These are phyloP conservation scores for thale cress (Arabidopsis thaliana) DNA, from an alignment of 345 rosid species.

Conservation along the genomic window DNA sequence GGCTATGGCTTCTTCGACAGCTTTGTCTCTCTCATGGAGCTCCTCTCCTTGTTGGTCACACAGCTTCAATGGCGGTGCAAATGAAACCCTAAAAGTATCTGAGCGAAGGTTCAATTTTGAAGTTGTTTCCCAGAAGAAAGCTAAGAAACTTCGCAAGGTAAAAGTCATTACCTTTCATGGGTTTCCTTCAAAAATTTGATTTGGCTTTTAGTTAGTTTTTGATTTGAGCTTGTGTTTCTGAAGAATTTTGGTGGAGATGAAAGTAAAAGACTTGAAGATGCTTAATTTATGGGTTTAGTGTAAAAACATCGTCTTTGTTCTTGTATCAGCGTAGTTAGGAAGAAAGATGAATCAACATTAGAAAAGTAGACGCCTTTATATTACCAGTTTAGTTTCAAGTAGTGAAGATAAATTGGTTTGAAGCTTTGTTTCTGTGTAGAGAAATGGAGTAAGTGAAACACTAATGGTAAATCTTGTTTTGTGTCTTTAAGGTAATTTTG, in stretches of 20 bases:
- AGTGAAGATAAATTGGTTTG: not conserved
- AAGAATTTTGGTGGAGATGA: not conserved
- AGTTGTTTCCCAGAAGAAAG: slow-evolving; percentile 75
- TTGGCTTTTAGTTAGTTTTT: not conserved
- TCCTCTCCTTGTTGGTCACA: slow-evolving; percentile 53
- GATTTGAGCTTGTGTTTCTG: not conserved
- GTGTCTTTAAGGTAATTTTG: slow-evolving; percentile 67
- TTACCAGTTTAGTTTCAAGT: not conserved
- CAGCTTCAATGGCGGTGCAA: slow-evolving; percentile 49
- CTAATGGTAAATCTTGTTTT: slow-evolving; percentile 16
- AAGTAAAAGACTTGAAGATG: slow-evolving; percentile 17
- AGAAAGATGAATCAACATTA: too few species aligned
- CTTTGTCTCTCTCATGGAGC: slow-evolving; percentile 69
- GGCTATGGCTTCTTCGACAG: slow-evolving; percentile 61
- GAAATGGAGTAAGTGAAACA: not conserved
- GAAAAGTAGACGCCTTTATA: too few species aligned
- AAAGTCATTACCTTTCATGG: slow-evolving; percentile 22
- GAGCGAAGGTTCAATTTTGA: slow-evolving; percentile 48
- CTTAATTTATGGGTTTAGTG: slow-evolving; percentile 4
- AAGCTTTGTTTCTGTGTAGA: not conserved
- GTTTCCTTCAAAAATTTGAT: slow-evolving; percentile 12
- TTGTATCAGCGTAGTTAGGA: not conserved
- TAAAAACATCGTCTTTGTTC: not conserved
- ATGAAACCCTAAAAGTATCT: slow-evolving; percentile 50
- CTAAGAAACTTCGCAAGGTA: slow-evolving; percentile 79